Conservation (phyloP, 768 basidiomycete genomes). For the Galerina sulciceps region DNA sequence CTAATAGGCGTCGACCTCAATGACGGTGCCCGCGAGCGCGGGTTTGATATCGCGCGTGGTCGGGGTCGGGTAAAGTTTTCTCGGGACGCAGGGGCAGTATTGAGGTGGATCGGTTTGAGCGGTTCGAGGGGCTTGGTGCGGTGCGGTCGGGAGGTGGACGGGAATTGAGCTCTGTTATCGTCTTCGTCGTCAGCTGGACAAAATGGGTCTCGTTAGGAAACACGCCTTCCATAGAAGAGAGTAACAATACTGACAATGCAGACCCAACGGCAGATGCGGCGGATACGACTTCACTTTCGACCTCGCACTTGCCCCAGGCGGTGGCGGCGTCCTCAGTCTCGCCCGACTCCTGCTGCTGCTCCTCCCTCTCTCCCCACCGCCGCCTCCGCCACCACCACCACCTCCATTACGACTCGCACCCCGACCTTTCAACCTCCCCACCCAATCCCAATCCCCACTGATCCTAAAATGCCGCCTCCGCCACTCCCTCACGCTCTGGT, state of each 20-base stretch:
- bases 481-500: slow-evolving; percentile 53
- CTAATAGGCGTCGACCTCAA: slow-evolving; percentile 21
- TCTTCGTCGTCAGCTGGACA: slow-evolving; percentile 13
- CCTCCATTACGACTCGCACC: slow-evolving; percentile 15
- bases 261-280: slow-evolving; percentile 8
- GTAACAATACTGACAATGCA: slow-evolving; percentile 1
- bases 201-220: background rate
- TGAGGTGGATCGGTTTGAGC: slow-evolving; percentile 22
- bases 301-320: slow-evolving; percentile 3
- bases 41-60: slow-evolving; percentile 25
- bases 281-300: slow-evolving; percentile 13
- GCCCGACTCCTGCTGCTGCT: slow-evolving; percentile 19
- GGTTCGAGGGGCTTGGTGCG: slow-evolving; percentile 10
- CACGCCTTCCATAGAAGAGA: background rate
- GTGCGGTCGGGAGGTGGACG: slow-evolving; percentile 15
- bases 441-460: slow-evolving; percentile 58
- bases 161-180: slow-evolving; percentile 18
- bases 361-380: background rate
- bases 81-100: slow-evolving; percentile 19
- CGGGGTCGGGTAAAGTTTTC: slow-evolving; percentile 19
- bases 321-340: slow-evolving; percentile 30
- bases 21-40: slow-evolving; percentile 28
- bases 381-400: slow-evolving; percentile 6
- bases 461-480: slow-evolving; percentile 58
- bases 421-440: slow-evolving; percentile 38